phyloP scores from a whole-genome alignment of 1,284 basidiomycete species.

The Boletus semigastroideus region DNA sequence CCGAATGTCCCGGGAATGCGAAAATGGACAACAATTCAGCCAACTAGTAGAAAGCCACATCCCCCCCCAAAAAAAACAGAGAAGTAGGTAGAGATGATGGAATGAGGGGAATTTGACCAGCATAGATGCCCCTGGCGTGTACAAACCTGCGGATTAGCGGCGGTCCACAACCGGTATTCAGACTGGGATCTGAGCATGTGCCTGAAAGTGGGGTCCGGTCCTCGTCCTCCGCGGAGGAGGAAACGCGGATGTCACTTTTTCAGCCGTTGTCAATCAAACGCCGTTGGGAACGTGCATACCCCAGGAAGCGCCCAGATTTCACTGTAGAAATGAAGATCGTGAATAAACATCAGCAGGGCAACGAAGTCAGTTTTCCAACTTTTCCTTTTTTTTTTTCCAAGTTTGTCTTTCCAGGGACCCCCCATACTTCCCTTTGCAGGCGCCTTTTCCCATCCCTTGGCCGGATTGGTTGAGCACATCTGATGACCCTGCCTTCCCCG shows the following conservation, averaged over 20 bases:
- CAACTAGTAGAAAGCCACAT: background rate
- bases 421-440: background rate
- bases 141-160: background rate
- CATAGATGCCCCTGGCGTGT: background rate
- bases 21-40: background rate
- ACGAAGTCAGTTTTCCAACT: constrained; percentile 56
- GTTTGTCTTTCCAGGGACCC: background rate
- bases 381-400: background rate
- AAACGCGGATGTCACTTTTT: too few relatives aligned
- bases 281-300: constrained; percentile 96
- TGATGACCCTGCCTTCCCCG: constrained; percentile 77
- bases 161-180: background rate
- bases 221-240: too few relatives aligned
- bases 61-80: background rate
- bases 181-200: too few relatives aligned
- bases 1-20: background rate
- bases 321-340: constrained; percentile 54
- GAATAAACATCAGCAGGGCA: constrained; percentile 97
- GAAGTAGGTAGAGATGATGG: background rate
- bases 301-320: constrained; percentile 90
- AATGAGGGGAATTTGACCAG: background rate
- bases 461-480: background rate
- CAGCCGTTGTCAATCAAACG: constrained; percentile 81
- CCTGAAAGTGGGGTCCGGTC: too few relatives aligned
- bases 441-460: background rate